These are phyloP conservation scores for Talinum fruticosum DNA, from an alignment of 148 eudicot genomes.

Conservation along the genomic window DNA sequence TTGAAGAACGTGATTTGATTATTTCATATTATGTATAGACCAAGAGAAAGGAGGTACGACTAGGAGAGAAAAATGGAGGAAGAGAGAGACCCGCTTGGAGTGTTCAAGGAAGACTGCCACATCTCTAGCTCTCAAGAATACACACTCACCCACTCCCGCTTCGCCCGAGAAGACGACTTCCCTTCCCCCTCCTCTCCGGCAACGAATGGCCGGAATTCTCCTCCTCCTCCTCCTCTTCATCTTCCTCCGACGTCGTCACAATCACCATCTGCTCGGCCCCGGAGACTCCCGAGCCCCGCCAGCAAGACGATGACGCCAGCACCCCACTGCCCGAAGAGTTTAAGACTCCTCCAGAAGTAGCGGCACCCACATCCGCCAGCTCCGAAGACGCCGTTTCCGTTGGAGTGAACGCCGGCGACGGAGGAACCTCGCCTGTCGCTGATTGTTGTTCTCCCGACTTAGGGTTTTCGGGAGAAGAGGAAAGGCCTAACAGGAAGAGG, in stretches of 20 bases:
- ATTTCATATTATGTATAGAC: too few species aligned
- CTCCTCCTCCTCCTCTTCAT: neutral
- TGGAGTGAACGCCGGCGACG: neutral
- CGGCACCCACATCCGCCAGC: neutral
- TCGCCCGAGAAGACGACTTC: conserved; percentile 3
- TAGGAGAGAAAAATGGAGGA: neutral
- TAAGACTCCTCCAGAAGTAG: neutral
- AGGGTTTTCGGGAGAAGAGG: neutral
- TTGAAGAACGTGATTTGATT: too few species aligned
- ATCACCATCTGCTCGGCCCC: conserved; percentile 9
- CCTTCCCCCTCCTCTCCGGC: neutral
- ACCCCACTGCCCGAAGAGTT: neutral
- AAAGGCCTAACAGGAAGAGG: neutral
- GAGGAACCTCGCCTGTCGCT: neutral
- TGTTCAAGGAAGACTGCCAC: neutral
- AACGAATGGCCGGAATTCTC: neutral
- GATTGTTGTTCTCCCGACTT: neutral
- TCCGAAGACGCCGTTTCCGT: neutral
- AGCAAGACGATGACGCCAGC: neutral
- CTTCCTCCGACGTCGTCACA: neutral
- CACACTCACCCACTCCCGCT: neutral
- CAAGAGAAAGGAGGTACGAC: too few species aligned
- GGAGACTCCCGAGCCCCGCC: conserved; percentile 2
- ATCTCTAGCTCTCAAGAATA: neutral
- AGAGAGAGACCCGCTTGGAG: neutral